Percentiles rank a stretch among this genome's conserved stretches.
These are phyloP conservation scores for Cordyceps cateniannulata DNA, from an alignment of 2,329 filamentous ascomycete species.

Conservation along the genomic window DNA sequence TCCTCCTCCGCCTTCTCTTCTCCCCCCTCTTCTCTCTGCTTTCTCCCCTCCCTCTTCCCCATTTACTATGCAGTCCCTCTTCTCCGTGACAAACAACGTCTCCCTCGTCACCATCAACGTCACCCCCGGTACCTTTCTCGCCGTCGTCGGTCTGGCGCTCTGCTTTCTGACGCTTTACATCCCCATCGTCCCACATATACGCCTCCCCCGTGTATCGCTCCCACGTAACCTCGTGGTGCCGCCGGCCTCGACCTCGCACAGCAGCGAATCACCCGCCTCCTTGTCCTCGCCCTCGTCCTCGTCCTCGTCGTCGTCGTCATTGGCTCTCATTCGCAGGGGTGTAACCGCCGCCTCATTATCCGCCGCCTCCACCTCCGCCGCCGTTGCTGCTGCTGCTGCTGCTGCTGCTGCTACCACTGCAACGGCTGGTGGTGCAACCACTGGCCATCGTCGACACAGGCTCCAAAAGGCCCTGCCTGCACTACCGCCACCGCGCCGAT, in stretches of 20 bases:
- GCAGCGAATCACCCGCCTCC: background rate
- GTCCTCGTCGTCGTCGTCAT: no score
- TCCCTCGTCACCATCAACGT: conserved; percentile 53
- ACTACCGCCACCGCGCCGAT: background rate
- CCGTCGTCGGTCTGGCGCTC: conserved; percentile 41
- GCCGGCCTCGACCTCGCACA: conserved; percentile 7
- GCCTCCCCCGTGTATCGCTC: conserved; percentile 30
- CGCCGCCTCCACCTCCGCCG: background rate
- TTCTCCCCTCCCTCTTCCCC: background rate
- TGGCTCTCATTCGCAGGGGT: no score
- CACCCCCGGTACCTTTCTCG: conserved; percentile 52
- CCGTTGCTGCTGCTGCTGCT: conserved; percentile 11
- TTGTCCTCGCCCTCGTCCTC: background rate
- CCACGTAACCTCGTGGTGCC: conserved; percentile 4
- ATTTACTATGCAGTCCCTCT: conserved; percentile 48
- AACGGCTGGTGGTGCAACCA: no score
- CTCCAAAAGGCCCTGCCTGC: conserved; percentile 8
- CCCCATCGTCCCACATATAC: conserved; percentile 26
- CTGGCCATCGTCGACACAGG: background rate
- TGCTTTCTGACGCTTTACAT: conserved; percentile 46
- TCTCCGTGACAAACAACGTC: conserved; percentile 56
- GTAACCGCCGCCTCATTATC: background rate
- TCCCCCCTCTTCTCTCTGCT: background rate
- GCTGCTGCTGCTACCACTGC: background rate
- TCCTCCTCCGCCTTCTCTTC: background rate